A percentile compares a stretch with the other conserved stretches of the same genome.
Evolutionary conservation across 495 filamentous ascomycete species (phyloP).

Genomic region (Tuber borchii): DNA sequence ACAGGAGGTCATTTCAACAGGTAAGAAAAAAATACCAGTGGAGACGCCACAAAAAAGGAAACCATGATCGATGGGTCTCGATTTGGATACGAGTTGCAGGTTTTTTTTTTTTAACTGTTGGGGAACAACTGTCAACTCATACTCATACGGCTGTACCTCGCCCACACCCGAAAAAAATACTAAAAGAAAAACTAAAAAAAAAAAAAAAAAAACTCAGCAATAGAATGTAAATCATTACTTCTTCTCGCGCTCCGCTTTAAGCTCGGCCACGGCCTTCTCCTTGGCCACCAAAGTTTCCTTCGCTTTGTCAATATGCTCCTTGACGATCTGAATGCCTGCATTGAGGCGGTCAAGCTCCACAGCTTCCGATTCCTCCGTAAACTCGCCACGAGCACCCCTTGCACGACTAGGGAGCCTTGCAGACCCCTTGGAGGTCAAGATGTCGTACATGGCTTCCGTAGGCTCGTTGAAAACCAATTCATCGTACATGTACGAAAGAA

Average conservation of each 20-base stretch:
- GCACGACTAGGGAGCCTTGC: conserved; percentile 46
- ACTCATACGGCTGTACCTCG: background rate
- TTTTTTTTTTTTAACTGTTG: background rate
- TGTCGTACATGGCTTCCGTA: conserved; percentile 76
- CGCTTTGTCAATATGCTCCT: conserved; percentile 63
- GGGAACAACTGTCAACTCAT: background rate
- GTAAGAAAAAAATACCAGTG: background rate
- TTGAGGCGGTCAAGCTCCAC: conserved; percentile 57
- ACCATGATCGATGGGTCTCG: background rate
- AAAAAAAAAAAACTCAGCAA: background rate
- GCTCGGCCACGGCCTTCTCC: conserved; percentile 56
- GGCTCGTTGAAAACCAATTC: conserved; percentile 95
- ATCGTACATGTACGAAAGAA: conserved; percentile 74
- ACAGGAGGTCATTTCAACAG: background rate
- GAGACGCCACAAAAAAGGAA: background rate
- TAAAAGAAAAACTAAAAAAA: background rate
- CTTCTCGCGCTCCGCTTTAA: conserved; percentile 50
- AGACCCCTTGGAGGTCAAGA: conserved; percentile 60
- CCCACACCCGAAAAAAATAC: background rate
- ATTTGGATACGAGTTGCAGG: conserved; percentile 4
- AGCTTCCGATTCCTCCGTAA: conserved; percentile 63
- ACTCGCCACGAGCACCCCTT: conserved; percentile 45
- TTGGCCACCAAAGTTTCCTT: conserved; percentile 57
- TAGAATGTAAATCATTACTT: conserved; percentile 12
- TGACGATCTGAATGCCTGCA: conserved; percentile 60